Evolutionary conservation across 805 yeast species (phyloP), one percentile per base, ranked within the genome.

Genomic region (Candida argentea): DNA sequence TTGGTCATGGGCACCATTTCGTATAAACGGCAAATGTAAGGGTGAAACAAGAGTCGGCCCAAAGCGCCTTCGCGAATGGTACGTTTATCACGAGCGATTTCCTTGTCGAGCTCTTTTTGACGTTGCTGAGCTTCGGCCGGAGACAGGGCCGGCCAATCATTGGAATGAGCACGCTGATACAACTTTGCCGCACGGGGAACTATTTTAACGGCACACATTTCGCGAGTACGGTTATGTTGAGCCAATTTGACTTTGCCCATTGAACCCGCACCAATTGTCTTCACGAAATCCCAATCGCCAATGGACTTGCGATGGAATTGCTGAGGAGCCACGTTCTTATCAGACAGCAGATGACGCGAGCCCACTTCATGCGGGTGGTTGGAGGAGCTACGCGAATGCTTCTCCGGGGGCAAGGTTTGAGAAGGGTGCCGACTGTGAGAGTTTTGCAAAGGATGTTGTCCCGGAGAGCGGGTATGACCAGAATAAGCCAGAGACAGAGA

Each of bases 231-330:
- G 39, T 81, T 72, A 57, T 87, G 94, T 44, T 74, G 77, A 2
- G 97, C 97, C 22, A 91, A 64, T 57, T 91, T 91, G 27, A 91
- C 99, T 52, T 89, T 93, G 34, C 99, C 99, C 98, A 91, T 91
- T 0, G 95, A 85, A 3, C 99, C 98, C 2, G 97, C 95, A 24
- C 99, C 99, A 25, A 91, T 82, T 2, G 95, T 86, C 54, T 85
- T 85, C 33, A 83, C 68, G 43, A 89, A 87, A 42, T 84, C 94
- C 98, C 98, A 89, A 39, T 91, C 95, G 9, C 97, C 98, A 30
- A 89, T 79, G 4, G 94, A 70, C 34, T 79, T 80, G 38, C 97
- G 73, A 50, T 86, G 89, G 42, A 82, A 81, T 40, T 70, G 75
- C 37, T 62, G 64, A 8, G 37, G 39, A 15, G 7, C n/a, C n/a